A percentile compares a stretch with the other conserved stretches of the same genome.
Conservation (phyloP, 192 early-diverging fungal species). For the Coemansia asiatica region DNA sequence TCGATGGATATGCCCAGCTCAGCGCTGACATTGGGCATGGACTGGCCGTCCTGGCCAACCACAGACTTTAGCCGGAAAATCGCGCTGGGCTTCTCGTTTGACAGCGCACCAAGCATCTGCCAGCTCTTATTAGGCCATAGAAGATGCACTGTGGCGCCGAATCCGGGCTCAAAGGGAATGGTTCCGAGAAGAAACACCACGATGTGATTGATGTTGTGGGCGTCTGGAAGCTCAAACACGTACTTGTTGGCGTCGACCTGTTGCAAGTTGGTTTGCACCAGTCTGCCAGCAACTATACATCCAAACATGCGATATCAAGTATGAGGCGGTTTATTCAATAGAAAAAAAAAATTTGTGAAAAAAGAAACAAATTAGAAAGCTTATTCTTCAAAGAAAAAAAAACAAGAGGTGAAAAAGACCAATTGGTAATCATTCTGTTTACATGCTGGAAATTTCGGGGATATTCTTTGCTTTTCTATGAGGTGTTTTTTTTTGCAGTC, state of each 20-base stretch:
- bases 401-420: too few species aligned
- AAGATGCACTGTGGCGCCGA: slow-evolving; percentile 91
- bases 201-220: slow-evolving; percentile 88
- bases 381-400: too few species aligned
- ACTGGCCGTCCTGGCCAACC: slow-evolving; percentile 18
- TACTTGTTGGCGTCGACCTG: slow-evolving; percentile 87
- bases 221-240: slow-evolving; percentile 86
- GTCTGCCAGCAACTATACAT: slow-evolving; percentile 85
- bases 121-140: slow-evolving; percentile 81
- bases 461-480: too few species aligned
- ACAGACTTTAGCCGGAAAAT: slow-evolving; percentile 67
- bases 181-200: slow-evolving; percentile 90
- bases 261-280: slow-evolving; percentile 88
- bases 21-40: slow-evolving; percentile 53
- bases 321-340: neutral
- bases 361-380: neutral
- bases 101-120: slow-evolving; percentile 74
- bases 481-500: too few species aligned
- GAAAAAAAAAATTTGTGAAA: neutral
- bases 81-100: slow-evolving; percentile 83
- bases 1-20: slow-evolving; percentile 93
- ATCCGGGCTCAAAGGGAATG: slow-evolving; percentile 83
- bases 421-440: too few species aligned
- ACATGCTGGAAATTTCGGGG: too few species aligned
- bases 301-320: slow-evolving; percentile 72